These are phyloP conservation scores for Rhizopus delemar DNA, from an alignment of 371 early-diverging fungal genomes.

Conservation along the genomic window DNA sequence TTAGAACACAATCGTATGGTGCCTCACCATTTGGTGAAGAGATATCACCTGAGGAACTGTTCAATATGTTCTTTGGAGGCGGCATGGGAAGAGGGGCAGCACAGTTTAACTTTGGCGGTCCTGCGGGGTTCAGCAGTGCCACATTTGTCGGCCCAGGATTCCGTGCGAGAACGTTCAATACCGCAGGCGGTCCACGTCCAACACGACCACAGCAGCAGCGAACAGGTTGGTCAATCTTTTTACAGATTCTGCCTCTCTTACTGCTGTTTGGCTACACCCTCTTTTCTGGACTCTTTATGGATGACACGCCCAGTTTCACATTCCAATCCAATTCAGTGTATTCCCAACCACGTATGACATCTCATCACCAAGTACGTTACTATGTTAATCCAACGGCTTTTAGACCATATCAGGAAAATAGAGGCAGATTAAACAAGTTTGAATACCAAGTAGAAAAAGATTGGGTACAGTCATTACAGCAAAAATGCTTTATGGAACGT, in stretches of 20 bases:
- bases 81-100: conserved; percentile 21
- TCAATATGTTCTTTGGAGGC: conserved; percentile 95
- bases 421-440: conserved; percentile 33
- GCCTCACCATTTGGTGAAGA: conserved; percentile 68
- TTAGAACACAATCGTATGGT: conserved; percentile 22
- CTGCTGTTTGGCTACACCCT: conserved; percentile 47
- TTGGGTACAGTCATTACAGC: conserved; percentile 43
- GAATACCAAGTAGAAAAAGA: conserved; percentile 48
- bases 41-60: conserved; percentile 91
- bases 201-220: conserved; percentile 23
- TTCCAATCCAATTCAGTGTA: conserved; percentile 42
- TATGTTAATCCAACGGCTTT: conserved; percentile 49
- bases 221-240: conserved; percentile 35
- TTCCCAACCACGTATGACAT: conserved; percentile 40
- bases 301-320: conserved; percentile 40
- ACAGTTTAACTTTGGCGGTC: conserved; percentile 30
- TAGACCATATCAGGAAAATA: conserved; percentile 25
- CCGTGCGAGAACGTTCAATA: conserved; percentile 42
- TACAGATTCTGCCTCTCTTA: conserved; percentile 46
- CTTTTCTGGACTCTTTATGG: conserved; percentile 42
- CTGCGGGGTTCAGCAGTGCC: conserved; percentile 47
- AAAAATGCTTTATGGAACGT: conserved; percentile 37
- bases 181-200: conserved; percentile 12
- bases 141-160: conserved; percentile 56
- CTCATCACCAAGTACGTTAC: conserved; percentile 39